Evolutionary conservation across 371 early-diverging fungal species (phyloP).

Genomic region (Circinella umbellata): DNA sequence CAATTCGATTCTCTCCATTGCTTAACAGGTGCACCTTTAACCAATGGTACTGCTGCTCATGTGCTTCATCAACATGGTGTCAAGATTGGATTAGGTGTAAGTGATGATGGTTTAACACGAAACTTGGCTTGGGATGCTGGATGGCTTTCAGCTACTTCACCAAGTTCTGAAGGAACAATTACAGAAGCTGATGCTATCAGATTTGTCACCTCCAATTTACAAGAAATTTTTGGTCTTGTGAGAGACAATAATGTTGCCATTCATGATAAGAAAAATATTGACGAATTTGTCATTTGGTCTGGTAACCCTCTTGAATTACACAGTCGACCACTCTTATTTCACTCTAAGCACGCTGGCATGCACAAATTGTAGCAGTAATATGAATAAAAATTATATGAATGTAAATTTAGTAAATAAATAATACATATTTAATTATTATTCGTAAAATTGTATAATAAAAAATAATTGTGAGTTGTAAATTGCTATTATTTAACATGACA

Average conservation of each 20-base stretch:
- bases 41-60: slow-evolving; percentile 63
- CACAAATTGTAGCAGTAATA: not conserved
- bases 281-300: slow-evolving; percentile 56
- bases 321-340: slow-evolving; percentile 41
- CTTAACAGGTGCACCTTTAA: slow-evolving; percentile 62
- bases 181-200: slow-evolving; percentile 68
- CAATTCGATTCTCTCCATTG: slow-evolving; percentile 75
- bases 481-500: no score
- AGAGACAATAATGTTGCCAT: not conserved
- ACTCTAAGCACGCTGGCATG: slow-evolving; percentile 8
- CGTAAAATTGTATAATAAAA: no score
- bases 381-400: no score
- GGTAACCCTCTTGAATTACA: slow-evolving; percentile 62
- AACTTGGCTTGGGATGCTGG: slow-evolving; percentile 81
- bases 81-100: slow-evolving; percentile 62
- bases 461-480: no score
- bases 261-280: not conserved
- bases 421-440: no score
- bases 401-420: no score
- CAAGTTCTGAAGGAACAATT: slow-evolving; percentile 33
- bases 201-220: slow-evolving; percentile 73
- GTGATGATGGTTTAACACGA: slow-evolving; percentile 64
- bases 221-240: slow-evolving; percentile 61
- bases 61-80: slow-evolving; percentile 68
- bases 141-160: slow-evolving; percentile 62